A percentile compares a stretch with the other conserved stretches of the same genome.
Conservation (phyloP, 1,284 basidiomycete species). For the Pseudozyma flocculosa region DNA sequence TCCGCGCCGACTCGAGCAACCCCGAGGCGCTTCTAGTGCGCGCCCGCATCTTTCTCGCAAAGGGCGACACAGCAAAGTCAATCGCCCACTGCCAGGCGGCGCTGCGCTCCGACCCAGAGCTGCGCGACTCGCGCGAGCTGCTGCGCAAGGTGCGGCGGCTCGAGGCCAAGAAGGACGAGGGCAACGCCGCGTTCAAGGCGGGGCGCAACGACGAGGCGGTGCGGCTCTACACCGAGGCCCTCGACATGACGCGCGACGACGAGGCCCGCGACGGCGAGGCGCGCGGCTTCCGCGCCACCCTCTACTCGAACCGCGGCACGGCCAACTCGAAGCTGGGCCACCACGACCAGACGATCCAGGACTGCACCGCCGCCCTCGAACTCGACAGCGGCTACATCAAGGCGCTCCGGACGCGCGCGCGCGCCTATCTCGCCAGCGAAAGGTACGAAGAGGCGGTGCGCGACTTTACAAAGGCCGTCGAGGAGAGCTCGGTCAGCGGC, state of each 20-base stretch:
- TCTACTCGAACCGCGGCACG: slow-evolving; percentile 81
- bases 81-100: slow-evolving; percentile 73
- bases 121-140: slow-evolving; percentile 69
- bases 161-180: slow-evolving; percentile 79
- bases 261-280: slow-evolving; percentile 35
- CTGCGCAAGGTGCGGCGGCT: slow-evolving; percentile 76
- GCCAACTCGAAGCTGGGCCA: slow-evolving; percentile 71
- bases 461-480: slow-evolving; percentile 76
- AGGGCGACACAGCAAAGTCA: slow-evolving; percentile 70
- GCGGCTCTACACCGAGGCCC: slow-evolving; percentile 60
- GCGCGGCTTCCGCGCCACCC: slow-evolving; percentile 63
- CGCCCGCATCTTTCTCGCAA: slow-evolving; percentile 75
- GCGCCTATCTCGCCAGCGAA: slow-evolving; percentile 73
- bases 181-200: slow-evolving; percentile 74
- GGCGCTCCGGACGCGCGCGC: slow-evolving; percentile 78
- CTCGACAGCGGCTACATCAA: slow-evolving; percentile 74
- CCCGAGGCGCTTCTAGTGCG: slow-evolving; percentile 79
- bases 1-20: slow-evolving; percentile 71
- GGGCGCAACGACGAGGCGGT: slow-evolving; percentile 68
- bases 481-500: slow-evolving; percentile 61
- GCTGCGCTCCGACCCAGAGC: slow-evolving; percentile 76
- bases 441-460: slow-evolving; percentile 71
- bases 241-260: slow-evolving; percentile 39
- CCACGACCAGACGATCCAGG: slow-evolving; percentile 70
- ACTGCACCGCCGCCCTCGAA: slow-evolving; percentile 70